A percentile compares a stretch with the other conserved stretches of the same genome.
phyloP scores from a whole-genome alignment of 495 filamentous ascomycete species.

The Podospora appendiculata region DNA sequence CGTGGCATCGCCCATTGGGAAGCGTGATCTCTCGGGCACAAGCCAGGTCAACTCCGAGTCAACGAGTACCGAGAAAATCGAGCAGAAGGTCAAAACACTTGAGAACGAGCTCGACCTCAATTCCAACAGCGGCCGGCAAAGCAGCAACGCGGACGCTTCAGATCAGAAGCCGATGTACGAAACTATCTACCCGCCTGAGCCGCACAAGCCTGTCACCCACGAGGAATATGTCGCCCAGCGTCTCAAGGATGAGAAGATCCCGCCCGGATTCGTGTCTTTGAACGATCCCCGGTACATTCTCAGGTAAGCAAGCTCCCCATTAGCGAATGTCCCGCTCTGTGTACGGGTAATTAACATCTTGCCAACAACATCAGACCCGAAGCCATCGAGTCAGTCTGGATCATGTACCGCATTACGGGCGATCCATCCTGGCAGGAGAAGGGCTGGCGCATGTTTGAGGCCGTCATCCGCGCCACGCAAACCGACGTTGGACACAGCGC shows the following conservation, averaged over 20 bases:
- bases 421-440: conserved; percentile 72
- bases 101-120: conserved; percentile 16
- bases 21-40: background rate
- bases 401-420: conserved; percentile 89
- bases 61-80: background rate
- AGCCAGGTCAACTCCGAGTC: background rate
- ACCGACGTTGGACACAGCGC: conserved; percentile 63
- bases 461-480: conserved; percentile 57
- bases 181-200: conserved; percentile 15
- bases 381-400: conserved; percentile 91
- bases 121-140: background rate
- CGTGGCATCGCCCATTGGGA: background rate
- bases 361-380: conserved; percentile 53
- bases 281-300: conserved; percentile 62
- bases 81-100: conserved; percentile 4
- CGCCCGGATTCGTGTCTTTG: conserved; percentile 58
- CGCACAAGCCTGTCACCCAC: conserved; percentile 44
- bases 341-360: background rate
- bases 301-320: conserved; percentile 37
- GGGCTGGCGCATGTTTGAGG: conserved; percentile 86
- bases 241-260: conserved; percentile 55
- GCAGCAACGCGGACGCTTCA: conserved; percentile 1
- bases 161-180: conserved; percentile 17
- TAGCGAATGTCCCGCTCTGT: background rate
- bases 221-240: conserved; percentile 54